phyloP scores from a whole-genome alignment of 768 basidiomycete species.

The Lyophyllum semitale region DNA sequence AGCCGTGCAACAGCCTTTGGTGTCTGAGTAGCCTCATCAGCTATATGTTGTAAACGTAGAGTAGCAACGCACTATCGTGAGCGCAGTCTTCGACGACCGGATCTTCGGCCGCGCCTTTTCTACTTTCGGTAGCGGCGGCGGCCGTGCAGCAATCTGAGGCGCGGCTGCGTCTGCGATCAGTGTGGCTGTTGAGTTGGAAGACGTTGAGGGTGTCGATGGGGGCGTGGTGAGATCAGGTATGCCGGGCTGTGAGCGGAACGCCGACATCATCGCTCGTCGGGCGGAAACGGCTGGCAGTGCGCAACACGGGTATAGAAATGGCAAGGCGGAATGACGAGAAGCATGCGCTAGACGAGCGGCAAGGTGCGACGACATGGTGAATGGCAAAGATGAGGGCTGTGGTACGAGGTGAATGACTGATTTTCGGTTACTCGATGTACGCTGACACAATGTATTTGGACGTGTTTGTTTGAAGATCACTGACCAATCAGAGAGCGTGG shows the following conservation, averaged over 20 bases:
- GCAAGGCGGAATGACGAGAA: conserved; percentile 29
- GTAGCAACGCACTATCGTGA: conserved; percentile 60
- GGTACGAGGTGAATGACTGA: not conserved
- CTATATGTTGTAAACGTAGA: not conserved
- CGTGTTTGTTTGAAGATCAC: not conserved
- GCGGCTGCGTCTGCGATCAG: conserved; percentile 63
- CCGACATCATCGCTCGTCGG: conserved; percentile 71
- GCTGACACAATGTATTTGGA: conserved; percentile 20
- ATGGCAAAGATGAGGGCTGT: not conserved
- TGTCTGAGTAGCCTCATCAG: conserved; percentile 51
- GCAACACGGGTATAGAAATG: conserved; percentile 33
- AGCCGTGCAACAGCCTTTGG: conserved; percentile 76
- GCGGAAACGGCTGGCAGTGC: conserved; percentile 33
- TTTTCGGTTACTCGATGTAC: not conserved
- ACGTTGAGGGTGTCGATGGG: conserved; percentile 1
- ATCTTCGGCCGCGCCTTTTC: conserved; percentile 67
- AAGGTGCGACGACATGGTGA: conserved; percentile 28
- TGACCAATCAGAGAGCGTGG: conserved; percentile 18
- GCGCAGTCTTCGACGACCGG: conserved; percentile 73
- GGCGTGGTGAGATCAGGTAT: not conserved
- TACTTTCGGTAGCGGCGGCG: conserved; percentile 67
- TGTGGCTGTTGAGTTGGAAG: conserved; percentile 32
- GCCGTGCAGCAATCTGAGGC: conserved; percentile 71
- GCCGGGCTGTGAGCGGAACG: conserved; percentile 43
- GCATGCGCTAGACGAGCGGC: conserved; percentile 30